A percentile compares a stretch with the other conserved stretches of the same genome.
phyloP scores from a whole-genome alignment of 345 rosid genomes.

The Populus euphratica region DNA sequence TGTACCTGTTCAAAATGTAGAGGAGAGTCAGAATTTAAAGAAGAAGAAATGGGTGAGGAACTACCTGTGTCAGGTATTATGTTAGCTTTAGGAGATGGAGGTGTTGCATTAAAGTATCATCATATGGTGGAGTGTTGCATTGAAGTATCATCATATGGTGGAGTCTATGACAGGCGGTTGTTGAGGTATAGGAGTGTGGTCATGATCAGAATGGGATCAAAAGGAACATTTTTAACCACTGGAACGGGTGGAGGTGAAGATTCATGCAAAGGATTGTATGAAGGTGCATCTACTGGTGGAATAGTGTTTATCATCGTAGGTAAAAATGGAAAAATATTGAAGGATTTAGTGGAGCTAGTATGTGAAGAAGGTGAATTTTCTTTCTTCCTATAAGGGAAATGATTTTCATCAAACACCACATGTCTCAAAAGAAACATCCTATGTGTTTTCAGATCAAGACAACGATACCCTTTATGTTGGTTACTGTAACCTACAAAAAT shows the following conservation, averaged over 20 bases:
- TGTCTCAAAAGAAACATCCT: background rate
- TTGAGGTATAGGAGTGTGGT: too few relatives aligned
- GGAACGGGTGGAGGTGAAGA: fast-evolving
- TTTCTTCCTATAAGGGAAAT: fast-evolving
- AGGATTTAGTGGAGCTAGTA: too few relatives aligned
- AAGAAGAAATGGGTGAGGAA: background rate
- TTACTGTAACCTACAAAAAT: background rate
- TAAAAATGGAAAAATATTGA: too few relatives aligned
- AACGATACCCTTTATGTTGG: background rate
- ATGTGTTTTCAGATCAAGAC: background rate
- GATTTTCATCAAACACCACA: background rate
- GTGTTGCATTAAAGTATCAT: too few relatives aligned
- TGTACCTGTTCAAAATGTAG: background rate
- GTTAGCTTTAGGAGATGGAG: fast-evolving
- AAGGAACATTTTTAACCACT: too few relatives aligned
- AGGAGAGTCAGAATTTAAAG: too few relatives aligned
- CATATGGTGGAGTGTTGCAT: too few relatives aligned
- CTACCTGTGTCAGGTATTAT: fast-evolving
- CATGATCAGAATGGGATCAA: too few relatives aligned
- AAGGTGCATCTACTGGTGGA: fast-evolving
- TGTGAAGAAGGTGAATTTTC: background rate
- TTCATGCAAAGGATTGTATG: too few relatives aligned
- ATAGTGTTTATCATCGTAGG: too few relatives aligned
- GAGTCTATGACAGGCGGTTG: background rate
- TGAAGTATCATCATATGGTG: too few relatives aligned